phyloP scores from a whole-genome alignment of 2,329 filamentous ascomycete genomes.

The Aspergillus pseudonomiae region DNA sequence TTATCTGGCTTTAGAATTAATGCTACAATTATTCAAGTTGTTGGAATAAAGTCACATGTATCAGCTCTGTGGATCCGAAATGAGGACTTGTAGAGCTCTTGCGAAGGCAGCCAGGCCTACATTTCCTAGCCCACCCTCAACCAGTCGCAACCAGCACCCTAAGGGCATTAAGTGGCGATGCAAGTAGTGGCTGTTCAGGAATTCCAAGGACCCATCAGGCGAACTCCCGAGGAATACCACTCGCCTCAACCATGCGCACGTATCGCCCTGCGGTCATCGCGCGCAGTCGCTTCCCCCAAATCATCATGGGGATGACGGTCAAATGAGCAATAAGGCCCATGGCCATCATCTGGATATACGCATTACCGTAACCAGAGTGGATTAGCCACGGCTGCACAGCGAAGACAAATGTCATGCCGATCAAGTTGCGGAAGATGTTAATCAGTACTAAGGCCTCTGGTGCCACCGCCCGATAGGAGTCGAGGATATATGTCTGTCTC shows the following conservation, averaged over 20 bases:
- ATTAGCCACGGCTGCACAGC: not conserved
- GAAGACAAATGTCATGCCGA: conserved; percentile 5
- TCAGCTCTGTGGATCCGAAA: no score
- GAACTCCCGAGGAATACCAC: not conserved
- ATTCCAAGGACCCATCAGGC: not conserved
- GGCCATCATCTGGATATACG: not conserved
- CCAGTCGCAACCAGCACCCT: no score
- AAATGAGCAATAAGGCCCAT: not conserved
- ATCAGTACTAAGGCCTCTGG: conserved; percentile 1
- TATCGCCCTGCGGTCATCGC: not conserved
- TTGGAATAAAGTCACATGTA: no score
- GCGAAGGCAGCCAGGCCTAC: no score
- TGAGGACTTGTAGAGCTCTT: no score
- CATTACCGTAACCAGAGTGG: not conserved
- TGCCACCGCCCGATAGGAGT: conserved; percentile 1
- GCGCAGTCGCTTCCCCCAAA: not conserved
- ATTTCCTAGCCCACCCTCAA: no score
- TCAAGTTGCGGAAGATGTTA: conserved; percentile 8
- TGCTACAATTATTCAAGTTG: no score
- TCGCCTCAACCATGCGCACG: not conserved
- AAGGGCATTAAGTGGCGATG: no score
- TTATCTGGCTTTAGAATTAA: no score
- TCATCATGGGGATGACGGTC: not conserved
- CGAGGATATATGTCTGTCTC: conserved; percentile 1
- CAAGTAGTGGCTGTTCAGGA: no score